phyloP scores from a whole-genome alignment of 2,329 filamentous ascomycete species.

The Colletotrichum simmondsii region DNA sequence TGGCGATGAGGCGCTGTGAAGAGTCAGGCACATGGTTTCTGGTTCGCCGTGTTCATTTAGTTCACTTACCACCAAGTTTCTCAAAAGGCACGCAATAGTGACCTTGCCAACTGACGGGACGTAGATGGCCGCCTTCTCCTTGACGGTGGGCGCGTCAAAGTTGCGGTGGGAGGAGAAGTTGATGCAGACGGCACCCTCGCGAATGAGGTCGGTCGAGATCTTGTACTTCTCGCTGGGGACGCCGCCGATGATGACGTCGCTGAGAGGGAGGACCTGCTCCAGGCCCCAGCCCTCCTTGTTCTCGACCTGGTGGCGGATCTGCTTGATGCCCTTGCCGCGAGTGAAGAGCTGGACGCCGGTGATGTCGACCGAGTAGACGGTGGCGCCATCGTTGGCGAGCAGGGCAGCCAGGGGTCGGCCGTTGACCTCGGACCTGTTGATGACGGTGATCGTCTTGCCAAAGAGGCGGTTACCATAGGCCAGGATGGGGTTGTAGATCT shows the following conservation, averaged over 20 bases:
- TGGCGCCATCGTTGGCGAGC: constrained; percentile 94
- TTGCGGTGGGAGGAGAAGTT: constrained; percentile 98
- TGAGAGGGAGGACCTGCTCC: constrained; percentile 84
- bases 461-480: constrained; percentile 93
- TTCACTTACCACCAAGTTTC: constrained; percentile 79
- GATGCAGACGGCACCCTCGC: constrained; percentile 96
- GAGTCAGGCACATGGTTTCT: background rate
- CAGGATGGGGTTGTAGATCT: constrained; percentile 96
- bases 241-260: constrained; percentile 94
- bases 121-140: constrained; percentile 96
- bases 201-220: constrained; percentile 83
- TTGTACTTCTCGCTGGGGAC: constrained; percentile 92
- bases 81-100: constrained; percentile 89
- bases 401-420: constrained; percentile 92
- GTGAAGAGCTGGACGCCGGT: constrained; percentile 93
- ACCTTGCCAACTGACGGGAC: constrained; percentile 98
- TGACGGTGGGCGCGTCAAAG: constrained; percentile 85
- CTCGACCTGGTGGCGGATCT: constrained; percentile 85
- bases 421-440: constrained; percentile 96
- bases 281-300: constrained; percentile 85
- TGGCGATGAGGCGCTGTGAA: constrained; percentile 61
- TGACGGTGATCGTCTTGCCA: constrained; percentile 93
- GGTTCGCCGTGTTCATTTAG: too few species aligned
- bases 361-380: constrained; percentile 94
- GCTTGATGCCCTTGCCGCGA: constrained; percentile 86